Evolutionary conservation across 495 filamentous ascomycete species (phyloP), one percentile per base, ranked within the genome.

Genomic region (Wilcoxina mikolae): DNA sequence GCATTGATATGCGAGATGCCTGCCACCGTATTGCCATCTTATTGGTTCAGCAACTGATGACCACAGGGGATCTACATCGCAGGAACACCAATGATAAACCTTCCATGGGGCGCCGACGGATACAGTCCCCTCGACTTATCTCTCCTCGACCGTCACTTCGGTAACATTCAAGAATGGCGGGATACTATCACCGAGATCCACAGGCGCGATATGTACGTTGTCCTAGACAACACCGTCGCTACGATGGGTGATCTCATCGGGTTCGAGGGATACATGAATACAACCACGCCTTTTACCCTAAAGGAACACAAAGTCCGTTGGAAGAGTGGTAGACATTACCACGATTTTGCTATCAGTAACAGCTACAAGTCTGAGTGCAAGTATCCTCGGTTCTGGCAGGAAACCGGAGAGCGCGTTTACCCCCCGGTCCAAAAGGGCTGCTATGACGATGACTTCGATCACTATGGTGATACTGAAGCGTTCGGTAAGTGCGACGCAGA

Each of bases 221-320:
- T 85, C 22, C 69, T 85, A 58, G 82, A 85, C 58, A 84, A 84
- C 57, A 85, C 82, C 9, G 72, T 85, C 65, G 72, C 80, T 31
- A 85, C 81, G 72, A 74, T 84, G 77, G 78, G 79, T 49, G 79
- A 84, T 60, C 69, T 84, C 49, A 77, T 84, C 52, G 81, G 80
- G 0, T 84, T 83, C 67, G 69, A 81, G 52, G 79, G 79, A 15
- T 81, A 75, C 60, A 68, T 83, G 31, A 84, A 84, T 56, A 70
- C 65, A 2, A 78, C 78, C n/a, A 77, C 81, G 0, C 80, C 80
- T 0, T 84, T 84, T 63, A 65, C 60, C 0, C 49, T 60, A 12
- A 60, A 71, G 4, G 81, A 83, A 56, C 75, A 84, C 65, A 71
- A 75, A 39, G 76, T 74, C 0, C 31, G 71, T 22, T 84, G 76